Evolutionary conservation across 2,329 filamentous ascomycete genomes (phyloP).

Genomic region (Tolypocladium album): DNA sequence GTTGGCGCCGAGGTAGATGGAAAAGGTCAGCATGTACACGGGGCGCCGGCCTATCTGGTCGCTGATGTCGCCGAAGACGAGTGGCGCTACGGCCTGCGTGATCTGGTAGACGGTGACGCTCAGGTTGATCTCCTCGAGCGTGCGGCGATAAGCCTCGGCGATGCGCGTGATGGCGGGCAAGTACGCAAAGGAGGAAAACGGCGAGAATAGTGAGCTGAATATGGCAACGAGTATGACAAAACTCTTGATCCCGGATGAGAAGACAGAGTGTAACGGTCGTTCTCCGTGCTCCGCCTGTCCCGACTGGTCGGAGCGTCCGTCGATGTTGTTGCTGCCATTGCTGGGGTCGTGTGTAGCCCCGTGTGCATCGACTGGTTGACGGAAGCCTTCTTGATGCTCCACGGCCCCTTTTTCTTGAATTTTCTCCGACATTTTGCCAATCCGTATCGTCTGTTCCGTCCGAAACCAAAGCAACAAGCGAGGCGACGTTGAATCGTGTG

Average conservation of each 20-base stretch:
- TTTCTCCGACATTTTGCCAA: background rate
- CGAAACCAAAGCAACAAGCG: background rate
- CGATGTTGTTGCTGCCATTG: background rate
- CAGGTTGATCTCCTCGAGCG: slow-evolving; percentile 23
- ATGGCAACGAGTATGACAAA: slow-evolving; percentile 16
- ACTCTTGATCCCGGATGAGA: slow-evolving; percentile 12
- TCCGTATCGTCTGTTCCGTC: background rate
- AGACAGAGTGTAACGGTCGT: slow-evolving; percentile 11
- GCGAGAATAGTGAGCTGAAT: slow-evolving; percentile 17
- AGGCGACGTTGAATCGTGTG: background rate
- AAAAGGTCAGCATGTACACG: slow-evolving; percentile 34
- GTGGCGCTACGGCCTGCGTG: slow-evolving; percentile 40
- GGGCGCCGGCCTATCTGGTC: slow-evolving; percentile 37
- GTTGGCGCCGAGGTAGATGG: slow-evolving; percentile 34
- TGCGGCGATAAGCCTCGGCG: slow-evolving; percentile 24
- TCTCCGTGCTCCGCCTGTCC: background rate
- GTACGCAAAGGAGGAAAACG: slow-evolving; percentile 27
- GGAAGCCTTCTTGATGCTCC: background rate
- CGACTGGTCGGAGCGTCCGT: background rate
- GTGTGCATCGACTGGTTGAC: background rate
- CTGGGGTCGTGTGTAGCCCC: background rate
- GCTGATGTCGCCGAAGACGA: slow-evolving; percentile 37
- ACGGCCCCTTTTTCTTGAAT: background rate
- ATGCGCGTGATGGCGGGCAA: slow-evolving; percentile 32
- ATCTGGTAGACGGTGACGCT: slow-evolving; percentile 33